These are phyloP conservation scores for Croton setiger DNA, from an alignment of 441 rosid genomes.

Conservation along the genomic window DNA sequence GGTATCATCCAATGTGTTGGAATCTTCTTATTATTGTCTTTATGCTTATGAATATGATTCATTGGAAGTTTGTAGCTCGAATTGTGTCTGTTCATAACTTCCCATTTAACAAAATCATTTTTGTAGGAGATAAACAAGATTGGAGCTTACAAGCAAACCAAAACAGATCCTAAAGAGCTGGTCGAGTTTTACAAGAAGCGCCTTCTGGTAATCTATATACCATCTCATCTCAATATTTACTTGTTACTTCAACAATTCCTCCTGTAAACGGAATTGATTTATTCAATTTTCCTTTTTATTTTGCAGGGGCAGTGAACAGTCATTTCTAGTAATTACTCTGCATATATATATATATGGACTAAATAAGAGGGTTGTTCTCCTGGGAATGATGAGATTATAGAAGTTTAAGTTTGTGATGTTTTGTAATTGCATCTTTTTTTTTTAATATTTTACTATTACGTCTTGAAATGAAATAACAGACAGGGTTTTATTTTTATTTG, in stretches of 20 bases:
- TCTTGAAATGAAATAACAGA: too few relatives aligned
- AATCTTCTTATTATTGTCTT: neutral
- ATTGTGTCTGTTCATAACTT: neutral
- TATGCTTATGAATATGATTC: neutral
- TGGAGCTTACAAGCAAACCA: constrained; percentile 65
- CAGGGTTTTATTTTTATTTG: too few relatives aligned
- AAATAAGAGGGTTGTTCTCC: too few relatives aligned
- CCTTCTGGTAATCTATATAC: constrained; percentile 36
- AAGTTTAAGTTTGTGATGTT: too few relatives aligned
- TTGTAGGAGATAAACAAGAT: constrained; percentile 75
- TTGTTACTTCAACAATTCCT: neutral
- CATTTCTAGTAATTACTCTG: too few relatives aligned
- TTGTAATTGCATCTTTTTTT: too few relatives aligned
- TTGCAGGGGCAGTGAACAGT: constrained; percentile 13
- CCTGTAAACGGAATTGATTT: too few relatives aligned
- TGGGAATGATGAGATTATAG: too few relatives aligned
- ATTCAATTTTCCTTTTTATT: neutral
- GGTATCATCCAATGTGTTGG: too few relatives aligned
- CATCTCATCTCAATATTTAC: neutral
- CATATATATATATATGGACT: too few relatives aligned
- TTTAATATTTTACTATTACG: too few relatives aligned
- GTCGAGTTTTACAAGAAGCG: constrained; percentile 38
- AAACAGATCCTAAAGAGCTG: constrained; percentile 43
- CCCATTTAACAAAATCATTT: neutral
- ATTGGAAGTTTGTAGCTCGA: neutral